Evolutionary conservation across 768 basidiomycete genomes (phyloP), one percentile per base, ranked within the genome.

Genomic region (Phanerochaete sordida): DNA sequence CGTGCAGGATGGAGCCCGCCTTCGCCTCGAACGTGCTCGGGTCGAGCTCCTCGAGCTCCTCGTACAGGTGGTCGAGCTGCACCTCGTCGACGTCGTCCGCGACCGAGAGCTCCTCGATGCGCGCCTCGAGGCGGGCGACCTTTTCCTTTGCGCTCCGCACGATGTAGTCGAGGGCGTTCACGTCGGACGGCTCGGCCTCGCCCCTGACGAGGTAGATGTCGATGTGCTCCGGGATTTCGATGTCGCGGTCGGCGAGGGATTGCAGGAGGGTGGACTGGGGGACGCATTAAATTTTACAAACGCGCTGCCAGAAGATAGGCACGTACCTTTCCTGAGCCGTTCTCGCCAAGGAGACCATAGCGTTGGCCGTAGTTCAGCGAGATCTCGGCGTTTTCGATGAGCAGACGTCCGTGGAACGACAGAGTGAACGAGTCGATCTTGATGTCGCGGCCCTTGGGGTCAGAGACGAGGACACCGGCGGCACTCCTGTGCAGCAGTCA

Each of bases 151-250:
- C 96, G 12, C 93, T 96, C 26, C 86, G 84, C 70, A 98, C 82
- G 76, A 98, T 98, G 79, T 92, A 99, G 71, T 98, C 96, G 60
- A 98, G 76, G n/a, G 96, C 97, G 71, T 96, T 98, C 65, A 91
- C 84, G 1, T 97, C 91, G 15, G 93, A 89, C 0, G 96, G 96
- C 68, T 98, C 96, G 1, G 93, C 96, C 72, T 98, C 96, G 62
- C 96, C 95, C 26, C 88, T 78, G 59, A 99, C 96, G 66, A 98
- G 88, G 79, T 98, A 97, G 74, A 98, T 96, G 73, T 99, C 96
- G 73, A 99, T 90, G 76, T 99, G 95, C 8, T 81, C 78, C 19
- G 96, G 97, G 63, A 99, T 96, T 50, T 90, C 87, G 53, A 98
- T 91, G 70, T 99, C 96, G 58, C 95, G 91, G 66, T 95, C 91